Evolutionary conservation across 1,284 basidiomycete genomes (phyloP).

Genomic region (Pseudozyma thailandica): DNA sequence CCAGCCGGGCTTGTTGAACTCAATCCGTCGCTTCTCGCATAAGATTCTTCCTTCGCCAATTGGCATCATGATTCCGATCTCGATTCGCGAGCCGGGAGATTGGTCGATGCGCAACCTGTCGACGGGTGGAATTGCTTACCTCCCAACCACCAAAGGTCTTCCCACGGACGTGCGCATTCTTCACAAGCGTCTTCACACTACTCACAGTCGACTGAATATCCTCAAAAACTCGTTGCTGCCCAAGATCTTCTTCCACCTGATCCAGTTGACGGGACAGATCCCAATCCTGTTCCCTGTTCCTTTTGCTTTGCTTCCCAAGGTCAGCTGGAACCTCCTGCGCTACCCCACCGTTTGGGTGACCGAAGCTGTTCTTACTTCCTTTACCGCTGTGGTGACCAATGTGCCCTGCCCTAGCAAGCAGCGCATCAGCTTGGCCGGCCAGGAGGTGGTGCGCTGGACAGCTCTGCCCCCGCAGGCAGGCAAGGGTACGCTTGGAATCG

Average conservation of each 20-base stretch:
- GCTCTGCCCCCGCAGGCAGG: constrained; percentile 63
- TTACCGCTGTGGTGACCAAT: constrained; percentile 63
- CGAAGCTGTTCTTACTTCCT: constrained; percentile 34
- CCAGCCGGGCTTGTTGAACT: constrained; percentile 26
- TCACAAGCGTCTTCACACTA: constrained; percentile 57
- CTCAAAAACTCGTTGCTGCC: constrained; percentile 59
- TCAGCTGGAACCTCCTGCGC: constrained; percentile 17
- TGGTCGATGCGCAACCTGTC: constrained; percentile 64
- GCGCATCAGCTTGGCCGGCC: constrained; percentile 49
- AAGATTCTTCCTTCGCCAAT: constrained; percentile 51
- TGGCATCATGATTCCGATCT: constrained; percentile 62
- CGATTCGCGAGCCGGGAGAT: constrained; percentile 58
- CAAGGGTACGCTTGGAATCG: constrained; percentile 61
- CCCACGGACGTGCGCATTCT: constrained; percentile 31
- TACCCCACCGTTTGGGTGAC: constrained; percentile 22
- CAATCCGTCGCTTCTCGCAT: constrained; percentile 33
- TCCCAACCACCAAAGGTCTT: constrained; percentile 45
- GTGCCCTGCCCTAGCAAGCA: constrained; percentile 61
- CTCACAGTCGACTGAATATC: constrained; percentile 48
- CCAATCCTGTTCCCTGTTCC: constrained; percentile 43
- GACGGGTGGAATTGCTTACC: constrained; percentile 61
- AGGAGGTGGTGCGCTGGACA: constrained; percentile 49
- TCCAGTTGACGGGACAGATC: constrained; percentile 54
- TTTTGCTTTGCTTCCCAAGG: constrained; percentile 33
- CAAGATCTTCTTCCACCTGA: constrained; percentile 47